Percentiles rank a stretch among this genome's conserved stretches.
phyloP scores from a whole-genome alignment of 306 rosid genomes.

The Trichosanthes cucumerina region DNA sequence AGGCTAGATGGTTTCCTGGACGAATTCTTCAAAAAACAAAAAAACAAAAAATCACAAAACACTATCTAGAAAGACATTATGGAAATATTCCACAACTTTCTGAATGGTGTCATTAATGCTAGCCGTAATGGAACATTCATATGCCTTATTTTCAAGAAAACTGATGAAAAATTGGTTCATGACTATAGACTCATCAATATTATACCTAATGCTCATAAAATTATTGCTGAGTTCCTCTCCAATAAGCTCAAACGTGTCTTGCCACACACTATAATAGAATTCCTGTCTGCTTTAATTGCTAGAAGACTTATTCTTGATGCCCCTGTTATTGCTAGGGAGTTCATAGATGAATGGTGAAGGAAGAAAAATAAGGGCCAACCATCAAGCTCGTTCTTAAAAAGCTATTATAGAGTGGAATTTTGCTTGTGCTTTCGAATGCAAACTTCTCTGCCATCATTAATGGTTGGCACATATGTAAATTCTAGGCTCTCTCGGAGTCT shows the following conservation, averaged over 20 bases:
- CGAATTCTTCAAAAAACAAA: neutral
- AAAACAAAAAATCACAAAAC: neutral
- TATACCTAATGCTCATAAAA: neutral
- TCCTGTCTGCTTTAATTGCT: too few relatives aligned
- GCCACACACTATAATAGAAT: too few relatives aligned
- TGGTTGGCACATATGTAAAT: too few relatives aligned
- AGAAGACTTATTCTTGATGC: too few relatives aligned
- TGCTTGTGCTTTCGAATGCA: too few relatives aligned
- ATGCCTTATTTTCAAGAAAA: neutral
- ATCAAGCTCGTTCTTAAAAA: too few relatives aligned
- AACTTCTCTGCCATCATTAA: too few relatives aligned
- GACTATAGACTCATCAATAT: neutral
- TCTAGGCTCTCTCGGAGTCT: too few relatives aligned
- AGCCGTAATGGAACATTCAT: neutral
- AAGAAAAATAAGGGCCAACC: too few relatives aligned
- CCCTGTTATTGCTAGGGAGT: too few relatives aligned
- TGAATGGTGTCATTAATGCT: neutral
- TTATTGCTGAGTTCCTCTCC: neutral
- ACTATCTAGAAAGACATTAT: neutral
- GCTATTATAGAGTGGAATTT: too few relatives aligned
- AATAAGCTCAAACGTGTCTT: neutral
- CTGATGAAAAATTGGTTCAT: neutral
- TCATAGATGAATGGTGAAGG: too few relatives aligned
- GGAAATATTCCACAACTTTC: neutral
- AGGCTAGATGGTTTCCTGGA: neutral